Evolutionary conservation across 805 yeast species (phyloP), one percentile per base, ranked within the genome.

Genomic region (Lipomyces starkeyi): DNA sequence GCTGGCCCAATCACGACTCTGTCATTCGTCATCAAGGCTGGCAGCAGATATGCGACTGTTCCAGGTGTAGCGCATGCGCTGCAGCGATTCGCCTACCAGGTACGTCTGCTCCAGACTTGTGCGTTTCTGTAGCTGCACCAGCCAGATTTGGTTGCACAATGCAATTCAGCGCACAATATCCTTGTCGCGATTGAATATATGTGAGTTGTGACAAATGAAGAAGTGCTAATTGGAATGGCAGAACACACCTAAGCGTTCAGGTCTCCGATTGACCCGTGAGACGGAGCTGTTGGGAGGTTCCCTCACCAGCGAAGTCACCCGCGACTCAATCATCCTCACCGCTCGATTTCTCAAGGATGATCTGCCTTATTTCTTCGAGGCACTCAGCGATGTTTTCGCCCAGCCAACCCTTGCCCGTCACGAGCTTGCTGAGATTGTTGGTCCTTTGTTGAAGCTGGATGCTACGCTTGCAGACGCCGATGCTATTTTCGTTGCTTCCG

Each of bases 241-340:
- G 78, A 89, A 90, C 85, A 92, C 97, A 66, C 84, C 84, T 70
- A 80, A 87, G 75, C 91, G 92, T 80, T 90, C 97, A 22, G 97
- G 95, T 29, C 85, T 95, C 78, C 91, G 98, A 83, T 84, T 93
- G 77, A 90, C 93, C 77, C 91, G 99, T 82, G 99, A 95, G 83
- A 83, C 93, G 62, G 99, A 94, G 83, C 86, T 95, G 73, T 84
- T 94, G 73, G 98, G 99, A 74, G 98, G 97, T 78, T 81, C 80
- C 69, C 86, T 92, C 80, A 77, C 85, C 61, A 83, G 97, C 58
- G 76, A 78, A 66, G 88, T 92, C 74, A 87, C 91, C 80, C 90
- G 97, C 84, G 98, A 95, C 79, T 84, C 89, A 75, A 86, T 95
- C 72, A 86, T 91, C 70, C 86, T 94, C 77, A 85, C 86, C 74